These are phyloP conservation scores for Penicillium samsonianum DNA, from an alignment of 495 filamentous ascomycete genomes.

Conservation along the genomic window DNA sequence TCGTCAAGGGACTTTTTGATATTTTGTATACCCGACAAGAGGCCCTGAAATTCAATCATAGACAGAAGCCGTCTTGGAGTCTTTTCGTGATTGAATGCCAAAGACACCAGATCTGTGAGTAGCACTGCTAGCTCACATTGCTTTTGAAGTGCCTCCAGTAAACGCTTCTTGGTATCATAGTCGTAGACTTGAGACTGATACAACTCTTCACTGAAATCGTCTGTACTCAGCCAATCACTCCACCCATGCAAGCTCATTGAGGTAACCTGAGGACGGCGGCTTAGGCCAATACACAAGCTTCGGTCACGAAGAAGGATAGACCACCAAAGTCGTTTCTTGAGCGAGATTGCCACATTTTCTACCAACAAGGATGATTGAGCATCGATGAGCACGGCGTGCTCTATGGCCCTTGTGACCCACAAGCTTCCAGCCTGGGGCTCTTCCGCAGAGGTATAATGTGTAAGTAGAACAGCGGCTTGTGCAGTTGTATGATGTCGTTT, in stretches of 20 bases:
- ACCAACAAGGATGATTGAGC: slow-evolving; percentile 27
- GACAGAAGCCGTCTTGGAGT: slow-evolving; percentile 15
- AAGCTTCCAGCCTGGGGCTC: slow-evolving; percentile 46
- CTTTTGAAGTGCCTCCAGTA: slow-evolving; percentile 47
- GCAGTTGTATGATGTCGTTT: slow-evolving; percentile 34
- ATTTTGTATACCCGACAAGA: slow-evolving; percentile 15
- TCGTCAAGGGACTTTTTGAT: slow-evolving; percentile 23
- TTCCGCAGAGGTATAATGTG: slow-evolving; percentile 37
- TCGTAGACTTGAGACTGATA: slow-evolving; percentile 44
- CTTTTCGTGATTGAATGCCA: slow-evolving; percentile 40
- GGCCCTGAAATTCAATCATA: slow-evolving; percentile 16
- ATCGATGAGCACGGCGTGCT: slow-evolving; percentile 48
- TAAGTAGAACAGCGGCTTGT: slow-evolving; percentile 48
- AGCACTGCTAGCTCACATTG: slow-evolving; percentile 48
- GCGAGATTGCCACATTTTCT: slow-evolving; percentile 21
- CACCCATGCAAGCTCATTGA: slow-evolving; percentile 38
- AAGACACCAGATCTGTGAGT: slow-evolving; percentile 45
- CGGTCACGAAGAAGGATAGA: slow-evolving; percentile 53
- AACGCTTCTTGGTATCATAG: slow-evolving; percentile 38
- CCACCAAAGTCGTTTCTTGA: slow-evolving; percentile 53
- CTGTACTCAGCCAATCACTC: slow-evolving; percentile 34
- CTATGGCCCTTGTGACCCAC: slow-evolving; percentile 50
- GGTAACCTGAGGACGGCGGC: slow-evolving; percentile 49
- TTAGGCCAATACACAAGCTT: slow-evolving; percentile 49
- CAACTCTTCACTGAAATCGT: slow-evolving; percentile 49